A percentile compares a stretch with the other conserved stretches of the same genome.
Evolutionary conservation across 2,329 filamentous ascomycete genomes (phyloP).

Genomic region (Fusarium sp.): DNA sequence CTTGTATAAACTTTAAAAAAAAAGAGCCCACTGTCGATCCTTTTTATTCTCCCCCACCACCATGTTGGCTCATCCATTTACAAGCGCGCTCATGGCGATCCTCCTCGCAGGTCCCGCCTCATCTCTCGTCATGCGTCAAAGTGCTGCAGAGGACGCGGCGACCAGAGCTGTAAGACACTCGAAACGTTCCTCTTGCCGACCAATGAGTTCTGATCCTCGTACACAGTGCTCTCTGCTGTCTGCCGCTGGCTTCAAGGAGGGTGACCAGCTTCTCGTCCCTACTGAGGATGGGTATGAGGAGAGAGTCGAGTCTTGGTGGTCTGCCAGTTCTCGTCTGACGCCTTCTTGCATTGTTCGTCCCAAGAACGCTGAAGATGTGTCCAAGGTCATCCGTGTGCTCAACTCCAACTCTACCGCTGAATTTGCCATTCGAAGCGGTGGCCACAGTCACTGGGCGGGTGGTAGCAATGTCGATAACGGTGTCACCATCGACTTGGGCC

Average conservation of each 20-base stretch:
- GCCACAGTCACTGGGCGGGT: conserved; percentile 45
- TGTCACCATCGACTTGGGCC: conserved; percentile 42
- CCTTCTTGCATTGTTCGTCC: conserved; percentile 44
- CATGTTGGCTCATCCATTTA: background rate
- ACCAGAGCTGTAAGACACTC: background rate
- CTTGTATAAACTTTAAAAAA: background rate
- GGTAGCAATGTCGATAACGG: conserved; percentile 42
- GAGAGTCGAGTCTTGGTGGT: conserved; percentile 27
- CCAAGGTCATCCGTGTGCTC: conserved; percentile 32
- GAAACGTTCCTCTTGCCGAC: background rate
- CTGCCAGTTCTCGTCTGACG: conserved; percentile 42
- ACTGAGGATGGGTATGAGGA: conserved; percentile 3
- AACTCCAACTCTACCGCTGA: conserved; percentile 27
- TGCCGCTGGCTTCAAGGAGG: background rate
- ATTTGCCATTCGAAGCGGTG: conserved; percentile 46
- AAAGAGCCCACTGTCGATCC: background rate
- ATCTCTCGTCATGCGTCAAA: background rate
- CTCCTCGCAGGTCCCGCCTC: background rate
- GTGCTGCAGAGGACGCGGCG: background rate
- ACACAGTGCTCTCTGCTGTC: background rate
- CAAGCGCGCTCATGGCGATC: background rate
- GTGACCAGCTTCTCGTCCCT: background rate
- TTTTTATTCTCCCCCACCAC: background rate
- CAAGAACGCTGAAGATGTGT: conserved; percentile 37
- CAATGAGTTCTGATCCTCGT: background rate